Base-by-base conservation (phyloP, 257 asterid genomes). In the Primulina tabacum region DNA sequence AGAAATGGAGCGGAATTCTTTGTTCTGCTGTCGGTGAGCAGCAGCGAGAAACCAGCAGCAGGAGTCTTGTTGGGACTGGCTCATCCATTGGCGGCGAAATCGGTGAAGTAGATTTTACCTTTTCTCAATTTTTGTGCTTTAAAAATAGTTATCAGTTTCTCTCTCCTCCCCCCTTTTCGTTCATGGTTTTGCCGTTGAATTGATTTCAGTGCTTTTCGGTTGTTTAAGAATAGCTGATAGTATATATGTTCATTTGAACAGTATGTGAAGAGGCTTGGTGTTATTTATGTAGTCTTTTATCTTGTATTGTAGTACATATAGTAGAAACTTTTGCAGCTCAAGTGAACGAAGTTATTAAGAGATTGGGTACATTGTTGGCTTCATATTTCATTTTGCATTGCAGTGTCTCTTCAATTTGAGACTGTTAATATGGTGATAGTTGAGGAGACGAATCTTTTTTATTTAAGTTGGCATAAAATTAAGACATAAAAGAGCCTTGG, bases 81-180 rank as follows among this genome's bases (percentile, higher is more conserved):
- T 80, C 84, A 32, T 82, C 83, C 29, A 77, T 76, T 73, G 89
- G 86, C 71, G 84, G 82, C 34, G 80, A 71, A 76, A 82, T 80
- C 1, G 95, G 97, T 90, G 80, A 74, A 68, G 57, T 47, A 7
- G 28, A 50, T 17, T 10, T 21, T 35, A 47, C 18, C 55, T 12
- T 14, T 47, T 47, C 3, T 47, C n/a, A 28, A 6, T 73, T 64
- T 33, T 18, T 20, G n/a, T 62, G 35, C 60, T 58, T 12, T 30
- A 28, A 20, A 57, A 24, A 24, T 24, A 24, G 26, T 24, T 24
- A 24, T 24, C 1, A 24, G 1, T 24, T 24, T 24, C 26, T 24
- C 26, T 24, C 26, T 24, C 26, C 26, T 24, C 26, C 26, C 26
- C 26, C 26, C 26, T 1, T 24, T 24, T 28, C 30, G 2, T 60